Evolutionary conservation across 805 yeast species (phyloP), one percentile per base, ranked within the genome.

Genomic region (Kluyveromyces wickerhamii): DNA sequence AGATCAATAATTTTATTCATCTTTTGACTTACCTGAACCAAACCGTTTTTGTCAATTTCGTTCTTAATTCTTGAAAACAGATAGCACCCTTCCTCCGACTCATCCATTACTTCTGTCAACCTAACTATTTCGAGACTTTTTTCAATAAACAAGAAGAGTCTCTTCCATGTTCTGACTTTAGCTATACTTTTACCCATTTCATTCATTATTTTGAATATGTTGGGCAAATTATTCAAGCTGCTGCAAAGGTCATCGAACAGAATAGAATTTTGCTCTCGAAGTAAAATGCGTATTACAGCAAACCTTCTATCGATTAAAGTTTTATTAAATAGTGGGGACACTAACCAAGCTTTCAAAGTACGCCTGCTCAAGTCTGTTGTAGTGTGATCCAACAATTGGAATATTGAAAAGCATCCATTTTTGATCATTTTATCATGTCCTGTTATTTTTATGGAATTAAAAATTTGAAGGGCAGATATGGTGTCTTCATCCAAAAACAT

Each of bases 1-100:
- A 62, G 54, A 42, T 69, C 71, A 27, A 66, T 55, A 9, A 45
- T 50, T 16, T 28, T 34, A 17, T 57, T 53, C 22, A 59, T 43
- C 32, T 38, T 43, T 27, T 32, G 24, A 7, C 43, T 29, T 2
- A 58, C 21, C 4, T 24, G 19, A 4, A 37, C 31, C 2, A 59
- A 21, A 1, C 20, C 11, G 1, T 37, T 30, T 1, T 32, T 3
- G 17, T 48, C 43, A 3, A 53, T 34, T 0, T 31, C 17, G 2
- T 46, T 34, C 2, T 34, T 5, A n/a, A 57, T 45, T 5, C 39
- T 29, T 1, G 20, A 3, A 13, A 54, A 43, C 12, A 52, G 17
- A 17, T 34, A 29, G 13, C 34, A 21, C 23, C 27, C 9, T 21
- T 32, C 9, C 10, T 29, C 4, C 31, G 10, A 27, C 22, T 36